Base-by-base conservation (phyloP, 208 protist genomes). In the Acanthamoeba triangularis region DNA sequence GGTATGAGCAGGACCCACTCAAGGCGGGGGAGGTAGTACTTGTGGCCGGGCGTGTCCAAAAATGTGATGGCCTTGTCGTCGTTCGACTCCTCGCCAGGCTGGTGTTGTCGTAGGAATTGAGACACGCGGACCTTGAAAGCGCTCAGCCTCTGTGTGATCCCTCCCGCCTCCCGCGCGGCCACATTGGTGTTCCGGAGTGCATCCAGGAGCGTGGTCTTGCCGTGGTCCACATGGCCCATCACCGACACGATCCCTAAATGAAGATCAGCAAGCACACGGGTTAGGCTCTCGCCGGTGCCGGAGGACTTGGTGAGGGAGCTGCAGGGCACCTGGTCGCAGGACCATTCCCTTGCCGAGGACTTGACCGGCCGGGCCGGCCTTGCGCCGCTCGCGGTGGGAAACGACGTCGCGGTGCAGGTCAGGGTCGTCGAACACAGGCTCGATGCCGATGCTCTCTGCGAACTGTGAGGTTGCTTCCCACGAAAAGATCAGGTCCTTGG, bases 181-280 rank as follows among this genome's bases (percentile, higher is more conserved):
- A 99, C 98, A 82, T 98, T 98, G 3, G 99, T 98, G 44, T 98
- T 98, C 13, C 99, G 98, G 49, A 99, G 96, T 72, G 97, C 97
- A 93, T 99, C 99, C 23, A 99, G 97, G 52, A 99, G 96, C 33
- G 98, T 99, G 30, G 99, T 99, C 97, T 99, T 99, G 74, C 99
- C 99, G 94, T 99, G 99, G 95, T 99, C 99, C 49, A 99, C 99
- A 96, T 99, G 99, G n/a, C 99, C 99, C 99, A 99, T 99, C 47
- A 95, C 91, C 14, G 91, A 80, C 47, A 95, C 72, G 41, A 95
- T 95, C 6, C 91, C 91, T 69, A 54, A 20, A 23, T 82, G 72
- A 13, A 35, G 44, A 25, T 33, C 35, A 37, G 8, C 20, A n/a
- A 74, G 65, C 61, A 67, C 23, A n/a, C 65, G 30, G 6, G 25